phyloP scores from a whole-genome alignment of 163 green algal species.

The Scenedesmus sp. region DNA sequence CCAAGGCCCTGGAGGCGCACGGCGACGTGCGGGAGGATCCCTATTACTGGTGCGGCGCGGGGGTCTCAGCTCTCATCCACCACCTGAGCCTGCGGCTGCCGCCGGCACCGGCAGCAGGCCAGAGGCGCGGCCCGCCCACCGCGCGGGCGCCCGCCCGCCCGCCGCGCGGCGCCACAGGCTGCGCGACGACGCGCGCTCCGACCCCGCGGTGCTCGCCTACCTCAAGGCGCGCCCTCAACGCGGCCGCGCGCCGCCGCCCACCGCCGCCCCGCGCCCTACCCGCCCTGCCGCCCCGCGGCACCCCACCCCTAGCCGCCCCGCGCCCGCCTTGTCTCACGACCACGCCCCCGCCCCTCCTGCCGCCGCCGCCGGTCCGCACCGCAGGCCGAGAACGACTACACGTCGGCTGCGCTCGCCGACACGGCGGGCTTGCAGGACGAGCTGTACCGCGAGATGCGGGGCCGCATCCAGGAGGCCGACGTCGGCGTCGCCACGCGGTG shows the following conservation, averaged over 20 bases:
- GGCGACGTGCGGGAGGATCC: conserved; percentile 66
- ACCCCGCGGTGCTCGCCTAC: conserved; percentile 67
- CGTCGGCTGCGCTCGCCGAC: conserved; percentile 76
- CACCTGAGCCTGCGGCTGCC: background rate
- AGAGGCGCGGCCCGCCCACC: background rate
- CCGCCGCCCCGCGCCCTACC: too few relatives aligned
- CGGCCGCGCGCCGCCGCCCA: too few relatives aligned
- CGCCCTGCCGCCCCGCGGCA: too few relatives aligned
- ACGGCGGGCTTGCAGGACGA: conserved; percentile 74
- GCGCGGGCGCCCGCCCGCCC: too few relatives aligned
- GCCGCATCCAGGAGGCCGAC: conserved; percentile 86
- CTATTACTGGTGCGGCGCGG: conserved; percentile 80
- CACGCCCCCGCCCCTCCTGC: too few relatives aligned
- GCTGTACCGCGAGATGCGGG: conserved; percentile 88
- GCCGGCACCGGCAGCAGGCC: background rate
- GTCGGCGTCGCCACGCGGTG: conserved; percentile 65
- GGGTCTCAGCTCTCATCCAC: background rate
- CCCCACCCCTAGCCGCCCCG: background rate
- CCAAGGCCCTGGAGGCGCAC: conserved; percentile 60
- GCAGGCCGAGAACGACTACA: conserved; percentile 86
- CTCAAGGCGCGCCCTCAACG: too few relatives aligned
- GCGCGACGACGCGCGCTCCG: conserved; percentile 78
- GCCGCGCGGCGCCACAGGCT: too few relatives aligned
- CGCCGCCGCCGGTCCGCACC: too few relatives aligned
- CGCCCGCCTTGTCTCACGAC: too few relatives aligned